Evolutionary conservation across 306 rosid genomes (phyloP).

Genomic region (Vigna unguiculata): DNA sequence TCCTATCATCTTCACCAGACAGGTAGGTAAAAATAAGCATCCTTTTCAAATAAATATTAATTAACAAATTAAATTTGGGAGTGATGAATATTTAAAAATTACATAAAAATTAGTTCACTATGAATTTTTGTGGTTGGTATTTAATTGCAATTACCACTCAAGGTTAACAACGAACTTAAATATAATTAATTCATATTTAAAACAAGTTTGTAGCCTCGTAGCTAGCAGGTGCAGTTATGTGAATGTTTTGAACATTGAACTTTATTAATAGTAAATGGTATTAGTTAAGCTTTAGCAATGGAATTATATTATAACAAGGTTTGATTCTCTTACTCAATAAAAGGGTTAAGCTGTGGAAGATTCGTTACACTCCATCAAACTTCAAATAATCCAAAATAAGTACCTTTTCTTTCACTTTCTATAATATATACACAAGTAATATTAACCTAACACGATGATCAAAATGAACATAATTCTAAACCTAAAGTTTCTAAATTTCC

Average conservation of each 20-base stretch:
- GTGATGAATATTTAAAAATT: no score
- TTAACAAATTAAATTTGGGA: no score
- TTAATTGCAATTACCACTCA: no score
- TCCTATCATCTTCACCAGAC: constrained; percentile 20
- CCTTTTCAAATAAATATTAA: not conserved
- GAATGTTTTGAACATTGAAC: not conserved
- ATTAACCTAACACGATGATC: not conserved
- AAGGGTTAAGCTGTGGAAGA: not conserved
- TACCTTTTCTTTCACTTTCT: constrained; percentile 17
- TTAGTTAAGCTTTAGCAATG: constrained; percentile 11
- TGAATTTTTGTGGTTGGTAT: no score
- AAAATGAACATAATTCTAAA: constrained; percentile 1
- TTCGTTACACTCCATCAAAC: constrained; percentile 15
- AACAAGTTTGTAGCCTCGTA: not conserved
- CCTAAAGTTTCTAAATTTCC: not conserved
- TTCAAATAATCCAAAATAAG: constrained; percentile 15
- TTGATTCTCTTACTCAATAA: no score
- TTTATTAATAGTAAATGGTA: constrained; percentile 17
- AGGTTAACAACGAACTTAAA: not conserved
- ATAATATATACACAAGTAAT: not conserved
- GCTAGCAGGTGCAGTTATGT: no score
- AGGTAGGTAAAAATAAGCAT: constrained; percentile 13
- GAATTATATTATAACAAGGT: not conserved
- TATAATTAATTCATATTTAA: not conserved
- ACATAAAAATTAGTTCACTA: no score